phyloP scores from a whole-genome alignment of 23 red algal species.

The Gracilariopsis chorda region DNA sequence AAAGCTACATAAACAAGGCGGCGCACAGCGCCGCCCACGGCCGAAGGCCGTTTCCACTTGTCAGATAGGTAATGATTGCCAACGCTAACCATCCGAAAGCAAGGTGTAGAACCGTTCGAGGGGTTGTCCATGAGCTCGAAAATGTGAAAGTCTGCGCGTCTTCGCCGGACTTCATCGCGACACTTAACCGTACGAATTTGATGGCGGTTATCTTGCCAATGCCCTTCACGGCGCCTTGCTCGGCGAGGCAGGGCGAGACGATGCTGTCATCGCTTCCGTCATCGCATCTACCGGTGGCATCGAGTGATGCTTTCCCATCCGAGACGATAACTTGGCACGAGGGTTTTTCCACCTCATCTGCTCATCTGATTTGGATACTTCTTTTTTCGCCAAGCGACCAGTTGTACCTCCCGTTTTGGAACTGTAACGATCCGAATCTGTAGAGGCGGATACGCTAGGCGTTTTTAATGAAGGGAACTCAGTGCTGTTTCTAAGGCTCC shows the following conservation, averaged over 20 bases:
- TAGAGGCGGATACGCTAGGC: too few relatives aligned
- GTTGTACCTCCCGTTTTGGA: too few relatives aligned
- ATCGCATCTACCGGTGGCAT: not conserved
- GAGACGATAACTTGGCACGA: not conserved
- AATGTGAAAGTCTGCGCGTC: not conserved
- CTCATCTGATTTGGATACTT: too few relatives aligned
- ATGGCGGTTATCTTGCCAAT: not conserved
- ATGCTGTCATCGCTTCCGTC: not conserved
- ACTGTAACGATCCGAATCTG: too few relatives aligned
- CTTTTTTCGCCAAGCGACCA: too few relatives aligned
- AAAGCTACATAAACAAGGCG: too few relatives aligned
- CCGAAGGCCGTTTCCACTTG: not conserved
- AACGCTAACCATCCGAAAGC: not conserved
- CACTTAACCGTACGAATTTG: not conserved
- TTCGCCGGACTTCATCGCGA: not conserved
- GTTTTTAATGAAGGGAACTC: too few relatives aligned
- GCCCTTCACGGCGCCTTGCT: not conserved
- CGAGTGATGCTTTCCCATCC: not conserved
- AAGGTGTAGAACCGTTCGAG: not conserved
- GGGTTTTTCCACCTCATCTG: too few relatives aligned
- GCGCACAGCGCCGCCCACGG: too few relatives aligned
- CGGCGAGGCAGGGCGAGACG: not conserved
- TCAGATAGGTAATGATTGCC: not conserved
- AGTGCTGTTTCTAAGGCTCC: too few relatives aligned
- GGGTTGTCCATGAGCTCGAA: not conserved